Evolutionary conservation across 768 basidiomycete genomes (phyloP), one percentile per base, ranked within the genome.

Genomic region (Tulasnella sp.): DNA sequence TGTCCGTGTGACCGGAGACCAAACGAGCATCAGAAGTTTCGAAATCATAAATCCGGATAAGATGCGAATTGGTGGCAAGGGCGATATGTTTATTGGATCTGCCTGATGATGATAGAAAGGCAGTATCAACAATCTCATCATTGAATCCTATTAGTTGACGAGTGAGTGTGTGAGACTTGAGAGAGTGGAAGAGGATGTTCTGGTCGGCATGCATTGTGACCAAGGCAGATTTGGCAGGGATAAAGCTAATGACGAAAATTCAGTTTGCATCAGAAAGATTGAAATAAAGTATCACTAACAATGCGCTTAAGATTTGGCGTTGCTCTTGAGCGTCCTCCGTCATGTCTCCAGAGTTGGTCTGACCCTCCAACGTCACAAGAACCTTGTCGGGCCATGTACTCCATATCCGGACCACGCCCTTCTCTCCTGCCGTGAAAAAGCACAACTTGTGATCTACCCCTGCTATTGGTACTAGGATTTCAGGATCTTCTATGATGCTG

Each of bases 61-160:
- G 75, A 22, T 90, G 87, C 1, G 95, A 98, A 65, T 99, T 99
- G 34, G 95, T 93, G n/a, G 93, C 93, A 16, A 99, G 71, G 16
- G 93, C 95, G 28, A 98, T 68, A 59, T 87, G 81, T 1, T 79
- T 73, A 63, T 91, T 86, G 1, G 62, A 59, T 16, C 63, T 41
- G 19, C 69, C 62, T 22, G 59, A n/a, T 28, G 72, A 62, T 39
- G 75, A 76, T 53, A 99, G 72, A 67, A 91, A 88, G 24, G 75
- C 71, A 4, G 81, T 76, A 60, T 98, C 95, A 45, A 96, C 83
- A 58, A 98, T 91, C 65, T 98, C 93, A 65, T 99, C 95, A 64
- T 98, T 98, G 72, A 83, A 99, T 0, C 95, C 95, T 59, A 98
- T 80, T 58, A 98, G 67, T 59, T 96, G 93, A 15, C 85, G 81